Conservation (phyloP, 768 basidiomycete species). For the Suillus fuscotomentosus region DNA sequence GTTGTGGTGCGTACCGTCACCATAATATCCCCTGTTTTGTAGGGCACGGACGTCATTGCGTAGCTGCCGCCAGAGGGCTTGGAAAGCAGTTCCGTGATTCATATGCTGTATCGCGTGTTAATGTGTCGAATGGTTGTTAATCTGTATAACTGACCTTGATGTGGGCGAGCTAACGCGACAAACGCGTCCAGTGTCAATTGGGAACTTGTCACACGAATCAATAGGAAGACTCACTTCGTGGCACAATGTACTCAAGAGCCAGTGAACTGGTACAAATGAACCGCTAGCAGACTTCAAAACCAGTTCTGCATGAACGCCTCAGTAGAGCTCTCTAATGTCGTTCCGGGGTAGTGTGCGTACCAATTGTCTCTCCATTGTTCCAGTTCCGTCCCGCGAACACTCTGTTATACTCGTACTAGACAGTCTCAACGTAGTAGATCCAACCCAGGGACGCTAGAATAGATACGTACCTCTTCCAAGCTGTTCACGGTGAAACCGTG, state of each 20-base stretch:
- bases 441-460: background rate
- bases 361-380: slow-evolving; percentile 80
- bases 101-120: slow-evolving; percentile 51
- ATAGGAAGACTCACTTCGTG: slow-evolving; percentile 61
- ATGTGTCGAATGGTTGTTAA: background rate
- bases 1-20: slow-evolving; percentile 56
- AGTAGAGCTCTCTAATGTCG: background rate
- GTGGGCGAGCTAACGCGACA: slow-evolving; percentile 62
- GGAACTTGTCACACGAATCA: background rate
- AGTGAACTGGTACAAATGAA: slow-evolving; percentile 57
- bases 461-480: slow-evolving; percentile 68
- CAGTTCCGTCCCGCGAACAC: slow-evolving; percentile 86
- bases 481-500: slow-evolving; percentile 77
- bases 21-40: slow-evolving; percentile 77
- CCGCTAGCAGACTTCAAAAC: slow-evolving; percentile 67
- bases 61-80: slow-evolving; percentile 69
- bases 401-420: slow-evolving; percentile 71
- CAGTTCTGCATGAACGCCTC: slow-evolving; percentile 50
- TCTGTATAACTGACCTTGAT: slow-evolving; percentile 54
- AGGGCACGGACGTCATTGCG: slow-evolving; percentile 63
- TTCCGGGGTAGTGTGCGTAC: slow-evolving; percentile 33
- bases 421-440: background rate
- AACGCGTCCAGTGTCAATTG: slow-evolving; percentile 7
- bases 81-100: slow-evolving; percentile 78
- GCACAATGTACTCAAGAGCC: slow-evolving; percentile 76